These are phyloP conservation scores for Dacryopinax primogenitus DNA, from an alignment of 768 basidiomycete genomes.

Conservation along the genomic window DNA sequence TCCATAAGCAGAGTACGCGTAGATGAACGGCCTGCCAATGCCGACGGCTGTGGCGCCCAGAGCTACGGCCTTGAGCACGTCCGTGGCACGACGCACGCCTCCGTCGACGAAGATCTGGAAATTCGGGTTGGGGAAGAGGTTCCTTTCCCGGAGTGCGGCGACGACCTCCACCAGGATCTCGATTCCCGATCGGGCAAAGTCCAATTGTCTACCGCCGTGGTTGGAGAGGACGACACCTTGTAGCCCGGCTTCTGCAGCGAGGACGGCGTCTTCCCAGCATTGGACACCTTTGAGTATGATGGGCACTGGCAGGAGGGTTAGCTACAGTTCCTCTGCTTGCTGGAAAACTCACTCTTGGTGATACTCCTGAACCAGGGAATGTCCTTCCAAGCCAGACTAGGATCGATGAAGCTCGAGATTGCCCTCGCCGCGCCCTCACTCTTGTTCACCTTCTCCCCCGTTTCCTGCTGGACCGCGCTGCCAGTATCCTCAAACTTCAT, in stretches of 20 bases:
- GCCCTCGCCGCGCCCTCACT: slow-evolving; percentile 89
- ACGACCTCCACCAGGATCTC: slow-evolving; percentile 85
- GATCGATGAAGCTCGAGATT: slow-evolving; percentile 94
- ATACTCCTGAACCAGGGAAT: slow-evolving; percentile 62
- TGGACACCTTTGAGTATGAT: slow-evolving; percentile 84
- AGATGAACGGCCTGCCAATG: slow-evolving; percentile 74
- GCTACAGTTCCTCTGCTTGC: neutral
- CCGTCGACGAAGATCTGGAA: slow-evolving; percentile 80
- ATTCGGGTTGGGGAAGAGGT: slow-evolving; percentile 54
- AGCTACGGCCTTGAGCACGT: slow-evolving; percentile 78
- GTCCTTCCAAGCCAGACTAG: slow-evolving; percentile 74
- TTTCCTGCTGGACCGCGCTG: slow-evolving; percentile 36
- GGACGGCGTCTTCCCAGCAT: slow-evolving; percentile 77
- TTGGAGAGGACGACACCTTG: slow-evolving; percentile 77
- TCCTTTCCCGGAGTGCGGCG: slow-evolving; percentile 47
- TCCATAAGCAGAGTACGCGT: slow-evolving; percentile 82
- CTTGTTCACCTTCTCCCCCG: slow-evolving; percentile 48
- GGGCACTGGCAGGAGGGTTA: slow-evolving; percentile 47
- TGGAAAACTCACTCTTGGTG: slow-evolving; percentile 40
- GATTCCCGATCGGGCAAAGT: slow-evolving; percentile 74
- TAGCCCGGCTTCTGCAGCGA: slow-evolving; percentile 64
- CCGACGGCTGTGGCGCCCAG: slow-evolving; percentile 65
- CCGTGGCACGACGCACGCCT: slow-evolving; percentile 83
- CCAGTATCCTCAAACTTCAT: slow-evolving; percentile 78
- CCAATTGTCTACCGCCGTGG: slow-evolving; percentile 66